These are phyloP conservation scores for Macadamia tetraphylla DNA, from an alignment of 164 flowering plant genomes.

Conservation along the genomic window DNA sequence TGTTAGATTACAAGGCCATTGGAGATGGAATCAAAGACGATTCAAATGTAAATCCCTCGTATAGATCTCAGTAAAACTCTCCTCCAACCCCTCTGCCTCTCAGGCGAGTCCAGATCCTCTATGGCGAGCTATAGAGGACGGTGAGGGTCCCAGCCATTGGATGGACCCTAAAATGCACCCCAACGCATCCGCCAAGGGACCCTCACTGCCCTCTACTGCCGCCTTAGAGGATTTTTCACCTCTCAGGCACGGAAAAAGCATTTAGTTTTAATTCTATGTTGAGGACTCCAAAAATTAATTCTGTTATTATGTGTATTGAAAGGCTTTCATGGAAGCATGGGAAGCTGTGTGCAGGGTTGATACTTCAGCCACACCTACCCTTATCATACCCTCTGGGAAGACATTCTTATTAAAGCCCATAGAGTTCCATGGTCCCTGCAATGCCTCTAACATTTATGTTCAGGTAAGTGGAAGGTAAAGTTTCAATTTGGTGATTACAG, in stretches of 20 bases:
- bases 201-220: not conserved
- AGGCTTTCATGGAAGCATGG: slow-evolving; percentile 14
- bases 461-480: not conserved
- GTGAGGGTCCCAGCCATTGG: too few species aligned
- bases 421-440: slow-evolving; percentile 10
- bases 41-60: too few species aligned
- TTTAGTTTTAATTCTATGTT: not conserved
- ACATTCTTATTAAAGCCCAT: slow-evolving; percentile 8
- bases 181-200: too few species aligned
- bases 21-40: too few species aligned
- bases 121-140: too few species aligned
- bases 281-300: not conserved
- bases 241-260: not conserved
- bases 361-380: not conserved
- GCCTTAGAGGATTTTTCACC: not conserved
- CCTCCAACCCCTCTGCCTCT: too few species aligned
- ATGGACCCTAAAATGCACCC: too few species aligned
- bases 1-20: too few species aligned
- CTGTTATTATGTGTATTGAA: not conserved
- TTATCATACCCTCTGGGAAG: not conserved
- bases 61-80: not conserved
- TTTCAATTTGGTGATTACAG: not conserved
- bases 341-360: not conserved
- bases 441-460: not conserved
- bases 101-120: too few species aligned